Conservation (phyloP, 73 alveolate genomes). For the Blepharisma japonicum region DNA sequence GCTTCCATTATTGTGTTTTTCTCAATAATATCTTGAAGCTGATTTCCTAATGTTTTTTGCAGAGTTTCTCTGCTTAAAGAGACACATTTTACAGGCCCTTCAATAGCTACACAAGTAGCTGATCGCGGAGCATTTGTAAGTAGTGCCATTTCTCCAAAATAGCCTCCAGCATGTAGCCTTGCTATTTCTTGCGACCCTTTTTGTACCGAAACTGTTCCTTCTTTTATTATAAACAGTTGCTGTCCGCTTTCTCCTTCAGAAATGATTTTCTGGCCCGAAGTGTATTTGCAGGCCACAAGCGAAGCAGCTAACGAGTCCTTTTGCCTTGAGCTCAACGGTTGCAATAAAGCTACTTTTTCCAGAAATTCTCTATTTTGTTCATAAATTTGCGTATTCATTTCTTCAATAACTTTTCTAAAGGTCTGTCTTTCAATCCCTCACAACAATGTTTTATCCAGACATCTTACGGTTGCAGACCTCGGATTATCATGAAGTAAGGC, state of each 20-base stretch:
- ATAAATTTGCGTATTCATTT: conserved; percentile 37
- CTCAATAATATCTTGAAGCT: conserved; percentile 42
- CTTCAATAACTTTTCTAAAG: conserved; percentile 66
- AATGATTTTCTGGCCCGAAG: conserved; percentile 50
- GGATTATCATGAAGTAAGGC: conserved; percentile 90
- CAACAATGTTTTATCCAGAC: conserved; percentile 62
- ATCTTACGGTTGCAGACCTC: conserved; percentile 84
- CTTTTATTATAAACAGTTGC: conserved; percentile 64
- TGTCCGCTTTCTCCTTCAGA: conserved; percentile 84
- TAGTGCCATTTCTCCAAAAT: conserved; percentile 53
- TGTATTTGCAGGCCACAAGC: conserved; percentile 18
- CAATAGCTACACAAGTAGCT: conserved; percentile 54
- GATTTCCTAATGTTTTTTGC: conserved; percentile 45
- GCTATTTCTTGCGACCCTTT: conserved; percentile 47
- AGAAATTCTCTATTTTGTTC: conserved; percentile 44
- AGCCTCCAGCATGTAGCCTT: conserved; percentile 47
- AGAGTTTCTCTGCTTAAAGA: conserved; percentile 49
- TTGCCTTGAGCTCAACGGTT: not conserved
- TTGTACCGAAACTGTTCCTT: conserved; percentile 59
- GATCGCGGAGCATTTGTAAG: conserved; percentile 49
- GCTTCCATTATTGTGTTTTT: conserved; percentile 51
- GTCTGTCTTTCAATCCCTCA: conserved; percentile 91
- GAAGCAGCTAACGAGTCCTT: conserved; percentile 4
- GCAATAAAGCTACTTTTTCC: conserved; percentile 39
- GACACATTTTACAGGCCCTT: conserved; percentile 41